These are phyloP conservation scores for Aspergillus nidulans DNA, from an alignment of 495 filamentous ascomycete species.

Conservation along the genomic window DNA sequence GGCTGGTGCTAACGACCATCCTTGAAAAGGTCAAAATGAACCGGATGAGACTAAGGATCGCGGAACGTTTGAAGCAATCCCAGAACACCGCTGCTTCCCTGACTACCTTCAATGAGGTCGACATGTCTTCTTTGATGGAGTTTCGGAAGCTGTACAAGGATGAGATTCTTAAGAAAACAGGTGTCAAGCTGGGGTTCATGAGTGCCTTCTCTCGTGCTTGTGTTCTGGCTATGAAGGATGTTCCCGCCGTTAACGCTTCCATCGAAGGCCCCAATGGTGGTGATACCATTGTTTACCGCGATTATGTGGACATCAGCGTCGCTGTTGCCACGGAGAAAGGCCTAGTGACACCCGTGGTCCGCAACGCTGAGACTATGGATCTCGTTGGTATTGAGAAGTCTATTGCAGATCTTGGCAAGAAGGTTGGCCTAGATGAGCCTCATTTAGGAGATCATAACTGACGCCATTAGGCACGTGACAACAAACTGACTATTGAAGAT, in stretches of 20 bases:
- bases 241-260: slow-evolving; percentile 95
- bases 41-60: slow-evolving; percentile 95
- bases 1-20: neutral
- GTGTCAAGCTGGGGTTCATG: slow-evolving; percentile 98
- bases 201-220: slow-evolving; percentile 91
- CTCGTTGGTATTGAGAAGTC: slow-evolving; percentile 83
- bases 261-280: slow-evolving; percentile 94
- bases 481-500: slow-evolving; percentile 97
- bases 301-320: slow-evolving; percentile 97
- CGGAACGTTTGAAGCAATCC: slow-evolving; percentile 96
- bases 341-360: slow-evolving; percentile 91
- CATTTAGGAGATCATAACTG: neutral
- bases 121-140: slow-evolving; percentile 98
- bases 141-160: slow-evolving; percentile 97
- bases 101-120: slow-evolving; percentile 98
- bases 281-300: slow-evolving; percentile 95
- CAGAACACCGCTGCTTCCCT: slow-evolving; percentile 97
- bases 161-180: slow-evolving; percentile 89
- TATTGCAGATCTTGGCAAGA: slow-evolving; percentile 93
- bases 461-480: slow-evolving; percentile 69
- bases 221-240: slow-evolving; percentile 87
- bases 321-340: slow-evolving; percentile 98
- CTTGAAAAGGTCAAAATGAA: slow-evolving; percentile 90
- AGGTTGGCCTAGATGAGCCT: slow-evolving; percentile 47
- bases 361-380: slow-evolving; percentile 85